phyloP scores from a whole-genome alignment of 2,329 filamentous ascomycete genomes.

The Arthroderma uncinatum region DNA sequence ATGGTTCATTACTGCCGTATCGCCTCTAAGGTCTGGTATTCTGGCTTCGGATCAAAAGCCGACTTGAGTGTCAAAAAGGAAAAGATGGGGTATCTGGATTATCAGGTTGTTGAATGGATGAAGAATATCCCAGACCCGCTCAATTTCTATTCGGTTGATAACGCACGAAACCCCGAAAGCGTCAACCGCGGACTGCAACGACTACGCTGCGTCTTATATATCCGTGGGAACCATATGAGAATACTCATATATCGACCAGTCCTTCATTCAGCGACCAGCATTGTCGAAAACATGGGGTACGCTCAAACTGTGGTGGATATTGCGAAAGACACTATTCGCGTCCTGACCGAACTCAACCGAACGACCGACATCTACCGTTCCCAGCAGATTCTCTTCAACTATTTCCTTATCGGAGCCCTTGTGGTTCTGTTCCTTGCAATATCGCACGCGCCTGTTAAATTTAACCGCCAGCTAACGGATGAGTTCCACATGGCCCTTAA shows the following conservation, averaged over 20 bases:
- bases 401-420: constrained; percentile 53
- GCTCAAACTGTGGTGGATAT: constrained; percentile 59
- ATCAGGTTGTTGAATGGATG: constrained; percentile 80
- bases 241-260: constrained; percentile 82
- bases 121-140: constrained; percentile 55
- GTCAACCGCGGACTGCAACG: constrained; percentile 58
- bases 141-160: constrained; percentile 49
- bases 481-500: constrained; percentile 59
- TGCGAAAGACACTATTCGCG: constrained; percentile 53
- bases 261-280: constrained; percentile 71
- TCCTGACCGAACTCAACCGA: constrained; percentile 50
- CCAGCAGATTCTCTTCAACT: constrained; percentile 56
- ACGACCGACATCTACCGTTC: constrained; percentile 52
- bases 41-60: constrained; percentile 60
- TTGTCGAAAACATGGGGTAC: constrained; percentile 61
- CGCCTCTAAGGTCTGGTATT: constrained; percentile 75
- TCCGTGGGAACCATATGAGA: constrained; percentile 80
- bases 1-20: constrained; percentile 81
- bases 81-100: constrained; percentile 70
- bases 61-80: constrained; percentile 56
- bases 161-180: constrained; percentile 37
- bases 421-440: constrained; percentile 55
- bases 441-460: constrained; percentile 51
- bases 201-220: constrained; percentile 70
- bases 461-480: constrained; percentile 49